Evolutionary conservation across 768 basidiomycete species (phyloP).

Genomic region (Tulasnella sp.): DNA sequence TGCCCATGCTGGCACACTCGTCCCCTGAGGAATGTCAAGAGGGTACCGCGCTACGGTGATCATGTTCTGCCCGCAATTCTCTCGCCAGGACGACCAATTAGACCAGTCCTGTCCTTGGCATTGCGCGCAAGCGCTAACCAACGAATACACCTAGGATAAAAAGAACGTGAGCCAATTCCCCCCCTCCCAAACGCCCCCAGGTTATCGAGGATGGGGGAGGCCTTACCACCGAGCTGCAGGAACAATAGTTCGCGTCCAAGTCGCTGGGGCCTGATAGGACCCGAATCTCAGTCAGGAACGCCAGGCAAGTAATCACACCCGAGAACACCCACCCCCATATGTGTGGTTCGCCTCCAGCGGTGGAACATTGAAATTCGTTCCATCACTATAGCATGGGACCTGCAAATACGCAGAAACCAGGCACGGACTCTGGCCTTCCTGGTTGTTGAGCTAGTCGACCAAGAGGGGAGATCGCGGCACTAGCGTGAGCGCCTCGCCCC

Average conservation of each 20-base stretch:
- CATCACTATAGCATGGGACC: neutral
- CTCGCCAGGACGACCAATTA: conserved; percentile 38
- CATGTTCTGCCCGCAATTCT: conserved; percentile 20
- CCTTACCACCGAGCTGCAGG: conserved; percentile 51
- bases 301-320: neutral
- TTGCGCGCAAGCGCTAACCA: conserved; percentile 55
- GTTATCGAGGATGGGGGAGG: neutral
- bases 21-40: neutral
- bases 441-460: conserved; percentile 11
- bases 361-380: neutral
- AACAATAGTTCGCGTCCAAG: conserved; percentile 38
- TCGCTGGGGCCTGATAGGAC: conserved; percentile 2
- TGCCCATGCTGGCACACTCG: too few relatives aligned
- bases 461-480: too few relatives aligned
- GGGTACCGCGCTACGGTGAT: conserved; percentile 44
- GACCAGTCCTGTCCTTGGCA: conserved; percentile 52
- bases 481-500: neutral
- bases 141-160: conserved; percentile 42
- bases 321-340: neutral
- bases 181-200: neutral
- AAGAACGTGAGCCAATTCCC: too few relatives aligned
- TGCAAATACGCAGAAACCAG: conserved; percentile 27
- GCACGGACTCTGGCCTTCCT: conserved; percentile 19
- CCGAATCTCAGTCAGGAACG: neutral
- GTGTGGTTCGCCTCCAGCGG: neutral